Percentiles rank a stretch among this genome's conserved stretches.
Conservation (phyloP, 2,329 filamentous ascomycete species). For the Cordyceps cicadae region DNA sequence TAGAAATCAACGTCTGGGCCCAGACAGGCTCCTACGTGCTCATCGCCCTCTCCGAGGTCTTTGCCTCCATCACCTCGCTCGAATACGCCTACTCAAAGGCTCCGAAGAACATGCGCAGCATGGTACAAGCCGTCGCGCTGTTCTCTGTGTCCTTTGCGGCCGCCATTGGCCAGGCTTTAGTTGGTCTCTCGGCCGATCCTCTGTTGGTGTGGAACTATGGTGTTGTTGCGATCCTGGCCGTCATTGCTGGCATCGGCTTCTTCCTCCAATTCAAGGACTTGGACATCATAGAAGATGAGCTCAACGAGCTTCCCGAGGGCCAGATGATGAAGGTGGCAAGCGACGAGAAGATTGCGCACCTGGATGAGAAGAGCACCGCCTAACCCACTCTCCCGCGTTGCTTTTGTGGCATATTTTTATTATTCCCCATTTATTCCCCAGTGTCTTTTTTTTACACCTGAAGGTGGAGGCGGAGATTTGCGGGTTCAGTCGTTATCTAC, state of each 20-base stretch:
- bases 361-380: conserved; percentile 5
- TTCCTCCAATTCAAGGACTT: conserved; percentile 57
- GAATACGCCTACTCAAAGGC: conserved; percentile 73
- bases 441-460: background rate
- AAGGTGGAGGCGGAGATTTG: background rate
- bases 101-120: conserved; percentile 66
- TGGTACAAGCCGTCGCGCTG: conserved; percentile 59
- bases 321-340: background rate
- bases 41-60: conserved; percentile 41
- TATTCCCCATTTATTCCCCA: background rate
- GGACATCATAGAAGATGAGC: conserved; percentile 56
- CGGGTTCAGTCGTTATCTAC: background rate
- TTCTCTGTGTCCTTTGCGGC: conserved; percentile 62
- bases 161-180: conserved; percentile 55
- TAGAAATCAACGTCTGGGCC: conserved; percentile 54
- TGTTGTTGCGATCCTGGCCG: conserved; percentile 56
- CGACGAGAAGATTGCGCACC: background rate
- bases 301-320: conserved; percentile 48
- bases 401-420: background rate
- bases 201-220: conserved; percentile 68
- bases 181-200: conserved; percentile 44
- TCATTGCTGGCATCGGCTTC: conserved; percentile 56
- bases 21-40: conserved; percentile 44
- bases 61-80: conserved; percentile 47
- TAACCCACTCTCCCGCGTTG: background rate